A percentile compares a stretch with the other conserved stretches of the same genome.
phyloP scores from a whole-genome alignment of 495 filamentous ascomycete genomes.

The Penicillium ucsense region DNA sequence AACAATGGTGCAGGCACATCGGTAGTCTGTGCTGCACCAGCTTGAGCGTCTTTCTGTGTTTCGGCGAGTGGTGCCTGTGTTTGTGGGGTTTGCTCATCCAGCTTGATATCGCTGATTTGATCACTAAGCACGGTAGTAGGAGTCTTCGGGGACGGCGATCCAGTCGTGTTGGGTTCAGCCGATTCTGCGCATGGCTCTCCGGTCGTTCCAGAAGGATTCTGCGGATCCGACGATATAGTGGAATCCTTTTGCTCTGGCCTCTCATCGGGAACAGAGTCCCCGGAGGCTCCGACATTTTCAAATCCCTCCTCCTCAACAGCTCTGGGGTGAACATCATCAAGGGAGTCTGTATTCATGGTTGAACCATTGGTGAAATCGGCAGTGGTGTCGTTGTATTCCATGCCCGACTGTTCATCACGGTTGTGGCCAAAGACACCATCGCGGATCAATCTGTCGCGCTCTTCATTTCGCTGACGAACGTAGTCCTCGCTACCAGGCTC shows the following conservation, averaged over 20 bases:
- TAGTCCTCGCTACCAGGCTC: constrained; percentile 85
- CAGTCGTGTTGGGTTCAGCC: constrained; percentile 5
- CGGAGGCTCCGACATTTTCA: constrained; percentile 72
- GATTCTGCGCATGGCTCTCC: constrained; percentile 11
- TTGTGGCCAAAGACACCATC: constrained; percentile 47
- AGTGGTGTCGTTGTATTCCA: constrained; percentile 43
- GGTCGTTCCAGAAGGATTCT: not conserved
- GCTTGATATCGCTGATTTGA: constrained; percentile 40
- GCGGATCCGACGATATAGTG: not conserved
- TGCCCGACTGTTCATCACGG: constrained; percentile 28
- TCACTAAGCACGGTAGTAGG: constrained; percentile 40
- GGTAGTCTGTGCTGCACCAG: constrained; percentile 47
- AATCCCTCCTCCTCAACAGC: constrained; percentile 86
- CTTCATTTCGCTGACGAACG: constrained; percentile 68
- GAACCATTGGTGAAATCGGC: constrained; percentile 32
- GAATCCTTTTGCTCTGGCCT: constrained; percentile 36
- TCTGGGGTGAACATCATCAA: constrained; percentile 49
- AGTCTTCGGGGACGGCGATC: not conserved
- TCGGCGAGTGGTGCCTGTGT: constrained; percentile 1
- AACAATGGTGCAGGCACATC: constrained; percentile 65
- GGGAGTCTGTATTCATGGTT: constrained; percentile 25
- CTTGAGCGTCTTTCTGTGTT: constrained; percentile 8
- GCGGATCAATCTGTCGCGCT: constrained; percentile 65
- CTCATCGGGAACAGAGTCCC: constrained; percentile 53
- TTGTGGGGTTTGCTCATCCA: constrained; percentile 26